Evolutionary conservation across 192 early-diverging fungal genomes (phyloP).

Genomic region (Chytriomyces confervae): DNA sequence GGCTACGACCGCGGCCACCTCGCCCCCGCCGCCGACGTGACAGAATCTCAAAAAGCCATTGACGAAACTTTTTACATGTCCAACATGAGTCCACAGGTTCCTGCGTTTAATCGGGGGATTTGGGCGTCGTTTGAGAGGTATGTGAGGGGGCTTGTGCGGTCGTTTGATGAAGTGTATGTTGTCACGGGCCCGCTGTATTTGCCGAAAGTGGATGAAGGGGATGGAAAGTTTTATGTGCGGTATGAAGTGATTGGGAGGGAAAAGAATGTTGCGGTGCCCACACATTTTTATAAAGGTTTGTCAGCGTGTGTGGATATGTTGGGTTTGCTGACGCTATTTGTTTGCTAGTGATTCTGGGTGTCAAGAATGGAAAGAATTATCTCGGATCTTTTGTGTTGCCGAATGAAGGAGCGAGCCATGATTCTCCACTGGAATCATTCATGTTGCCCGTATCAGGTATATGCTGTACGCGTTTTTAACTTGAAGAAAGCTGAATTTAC

Average conservation of each 20-base stretch:
- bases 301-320: neutral
- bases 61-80: slow-evolving; percentile 81
- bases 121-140: slow-evolving; percentile 90
- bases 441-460: slow-evolving; percentile 76
- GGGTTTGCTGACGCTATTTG: neutral
- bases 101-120: slow-evolving; percentile 90
- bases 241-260: slow-evolving; percentile 89
- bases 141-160: slow-evolving; percentile 70
- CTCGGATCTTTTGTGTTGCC: slow-evolving; percentile 83
- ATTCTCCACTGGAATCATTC: slow-evolving; percentile 70
- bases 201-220: slow-evolving; percentile 67
- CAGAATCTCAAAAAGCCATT: slow-evolving; percentile 72
- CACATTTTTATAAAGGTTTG: slow-evolving; percentile 86
- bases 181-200: slow-evolving; percentile 88
- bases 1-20: slow-evolving; percentile 94
- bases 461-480: slow-evolving; percentile 50
- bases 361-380: slow-evolving; percentile 53
- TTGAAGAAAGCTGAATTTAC: slow-evolving; percentile 24
- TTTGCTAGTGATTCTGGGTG: slow-evolving; percentile 68
- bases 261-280: slow-evolving; percentile 88
- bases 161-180: slow-evolving; percentile 84
- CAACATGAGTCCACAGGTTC: slow-evolving; percentile 47
- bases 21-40: slow-evolving; percentile 88
- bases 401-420: slow-evolving; percentile 73
- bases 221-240: slow-evolving; percentile 68